These are phyloP conservation scores for Lojkania enalia DNA, from an alignment of 2,329 filamentous ascomycete genomes.

Conservation along the genomic window DNA sequence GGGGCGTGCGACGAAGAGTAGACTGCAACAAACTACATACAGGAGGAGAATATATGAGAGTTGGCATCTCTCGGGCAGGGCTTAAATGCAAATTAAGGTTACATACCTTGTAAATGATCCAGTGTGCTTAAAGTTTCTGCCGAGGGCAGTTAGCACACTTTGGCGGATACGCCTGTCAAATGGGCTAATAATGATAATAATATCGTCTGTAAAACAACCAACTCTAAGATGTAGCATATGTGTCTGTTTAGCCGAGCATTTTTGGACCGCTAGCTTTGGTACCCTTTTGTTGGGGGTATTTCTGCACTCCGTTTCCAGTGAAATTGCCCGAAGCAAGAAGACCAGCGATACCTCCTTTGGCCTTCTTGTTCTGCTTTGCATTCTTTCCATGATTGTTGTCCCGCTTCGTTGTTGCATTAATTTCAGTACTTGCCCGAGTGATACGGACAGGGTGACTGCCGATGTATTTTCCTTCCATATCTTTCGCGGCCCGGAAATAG, in stretches of 20 bases:
- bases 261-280: slow-evolving; percentile 11
- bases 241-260: slow-evolving; percentile 13
- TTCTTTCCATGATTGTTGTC: slow-evolving; percentile 48
- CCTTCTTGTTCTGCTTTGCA: slow-evolving; percentile 55
- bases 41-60: too few relatives aligned
- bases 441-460: slow-evolving; percentile 91
- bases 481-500: slow-evolving; percentile 92
- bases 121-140: too few relatives aligned
- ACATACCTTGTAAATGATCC: too few relatives aligned
- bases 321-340: slow-evolving; percentile 16
- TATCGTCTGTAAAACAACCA: too few relatives aligned
- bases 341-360: slow-evolving; percentile 43
- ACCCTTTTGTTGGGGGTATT: slow-evolving; percentile 9
- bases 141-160: too few relatives aligned
- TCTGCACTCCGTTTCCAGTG: slow-evolving; percentile 10
- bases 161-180: too few relatives aligned
- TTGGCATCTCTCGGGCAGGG: too few relatives aligned
- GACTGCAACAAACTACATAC: too few relatives aligned
- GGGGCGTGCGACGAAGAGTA: too few relatives aligned
- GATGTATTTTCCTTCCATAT: slow-evolving; percentile 99
- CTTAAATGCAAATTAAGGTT: too few relatives aligned
- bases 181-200: too few relatives aligned
- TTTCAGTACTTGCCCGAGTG: slow-evolving; percentile 87
- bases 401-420: slow-evolving; percentile 70
- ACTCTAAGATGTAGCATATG: too few relatives aligned